Base-by-base conservation (phyloP, 116 monocot genomes). In the Papilionanthe hybrid region DNA sequence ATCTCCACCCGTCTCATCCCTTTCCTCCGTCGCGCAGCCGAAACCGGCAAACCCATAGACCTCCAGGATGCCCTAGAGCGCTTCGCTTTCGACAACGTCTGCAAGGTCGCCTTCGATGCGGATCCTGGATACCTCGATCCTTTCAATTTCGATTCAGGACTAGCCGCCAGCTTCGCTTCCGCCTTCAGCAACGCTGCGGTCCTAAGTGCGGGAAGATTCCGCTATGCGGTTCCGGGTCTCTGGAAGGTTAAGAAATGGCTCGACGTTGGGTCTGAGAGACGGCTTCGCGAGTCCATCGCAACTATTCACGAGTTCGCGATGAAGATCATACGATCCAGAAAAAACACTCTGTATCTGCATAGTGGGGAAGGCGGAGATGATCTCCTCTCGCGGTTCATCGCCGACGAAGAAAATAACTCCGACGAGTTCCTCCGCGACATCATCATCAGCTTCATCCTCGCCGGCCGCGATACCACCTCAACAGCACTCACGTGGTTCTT, bases 21-120 rank as follows among this genome's bases (percentile, higher is more conserved):
- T 0, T 78, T 83, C 13, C 84, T 88, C 41, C 48, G 50, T 23
- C 78, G 69, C 28, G 86, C 85, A 43, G 86, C 88, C 42, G 49
- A 8, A 43, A 9, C 44, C 12, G 82, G 75, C 37, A 42, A 43
- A n/a, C 1, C 63, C 65, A 19, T 91, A 69, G 91, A 91, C 63
- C 81, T 86, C 44, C 91, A 91, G 47, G 88, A 88, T 57, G 56
- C 84, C n/a, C 84, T 91, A 17, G 84, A 86, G 50, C 81, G 88
- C 42, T 91, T 88, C 77, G 82, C 83, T 23, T 91, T 91, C 77
- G 86, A 88, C 71, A 84, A 77, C 73, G 78, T 88, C 44, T 91
- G 82, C 88, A 49, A 74, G 43, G 67, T 88, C 6, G 84, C 79
- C n/a, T 87, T 87, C 76, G 84, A 55, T 3, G 71, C 27, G 15